Percentiles rank a stretch among this genome's conserved stretches.
phyloP scores from a whole-genome alignment of 495 filamentous ascomycete genomes.

The Talaromyces borbonicus region DNA sequence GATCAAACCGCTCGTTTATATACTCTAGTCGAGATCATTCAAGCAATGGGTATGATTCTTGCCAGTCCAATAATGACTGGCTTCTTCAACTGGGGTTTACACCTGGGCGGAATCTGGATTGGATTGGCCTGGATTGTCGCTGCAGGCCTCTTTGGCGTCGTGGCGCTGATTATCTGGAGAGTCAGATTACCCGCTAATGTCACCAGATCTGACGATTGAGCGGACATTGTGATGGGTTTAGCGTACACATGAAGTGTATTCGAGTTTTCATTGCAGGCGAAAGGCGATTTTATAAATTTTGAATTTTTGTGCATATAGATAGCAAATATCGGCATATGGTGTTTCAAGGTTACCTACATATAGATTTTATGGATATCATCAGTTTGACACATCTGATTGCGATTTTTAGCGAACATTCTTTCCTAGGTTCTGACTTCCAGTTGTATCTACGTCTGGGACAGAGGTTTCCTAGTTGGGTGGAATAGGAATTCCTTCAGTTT shows the following conservation, averaged over 20 bases:
- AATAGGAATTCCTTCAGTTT: no score
- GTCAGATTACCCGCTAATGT: slow-evolving; percentile 22
- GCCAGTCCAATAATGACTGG: slow-evolving; percentile 43
- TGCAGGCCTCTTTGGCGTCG: slow-evolving; percentile 29
- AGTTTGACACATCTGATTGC: not conserved
- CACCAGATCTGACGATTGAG: slow-evolving; percentile 2
- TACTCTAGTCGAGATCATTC: slow-evolving; percentile 45
- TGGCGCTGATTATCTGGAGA: slow-evolving; percentile 27
- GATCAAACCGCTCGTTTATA: slow-evolving; percentile 47
- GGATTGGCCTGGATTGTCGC: slow-evolving; percentile 47
- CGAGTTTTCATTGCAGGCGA: no score
- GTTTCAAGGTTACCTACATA: not conserved
- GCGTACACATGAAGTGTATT: not conserved
- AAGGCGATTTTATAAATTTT: no score
- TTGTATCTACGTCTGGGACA: no score
- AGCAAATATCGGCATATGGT: not conserved
- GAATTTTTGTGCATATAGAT: not conserved
- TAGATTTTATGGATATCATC: not conserved
- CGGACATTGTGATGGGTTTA: not conserved
- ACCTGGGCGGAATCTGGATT: slow-evolving; percentile 39
- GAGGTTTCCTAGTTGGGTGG: no score
- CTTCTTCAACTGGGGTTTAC: slow-evolving; percentile 42
- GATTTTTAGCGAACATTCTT: no score
- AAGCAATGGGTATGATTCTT: slow-evolving; percentile 44
- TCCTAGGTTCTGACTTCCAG: no score